Conservation (phyloP, 495 filamentous ascomycete genomes). For the Xylaria intraflava region DNA sequence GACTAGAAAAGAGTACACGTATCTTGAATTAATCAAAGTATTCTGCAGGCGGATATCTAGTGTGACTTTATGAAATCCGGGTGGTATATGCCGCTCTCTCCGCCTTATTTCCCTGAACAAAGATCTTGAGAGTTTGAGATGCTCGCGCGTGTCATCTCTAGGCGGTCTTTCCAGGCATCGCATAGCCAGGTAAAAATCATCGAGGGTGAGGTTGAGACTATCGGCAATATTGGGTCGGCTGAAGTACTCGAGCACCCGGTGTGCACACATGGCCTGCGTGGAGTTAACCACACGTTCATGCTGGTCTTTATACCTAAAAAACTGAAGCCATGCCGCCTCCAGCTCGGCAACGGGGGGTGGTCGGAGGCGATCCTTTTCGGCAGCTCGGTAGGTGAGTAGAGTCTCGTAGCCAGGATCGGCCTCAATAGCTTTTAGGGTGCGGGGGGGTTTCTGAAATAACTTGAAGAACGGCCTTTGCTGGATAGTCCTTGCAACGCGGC, state of each 20-base stretch:
- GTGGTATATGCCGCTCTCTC: slow-evolving; percentile 11
- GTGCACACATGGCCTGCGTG: slow-evolving; percentile 55
- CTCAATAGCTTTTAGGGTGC: slow-evolving; percentile 47
- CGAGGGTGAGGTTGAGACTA: slow-evolving; percentile 36
- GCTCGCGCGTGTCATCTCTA: slow-evolving; percentile 32
- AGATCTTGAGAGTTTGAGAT: slow-evolving; percentile 49
- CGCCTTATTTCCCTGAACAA: slow-evolving; percentile 49
- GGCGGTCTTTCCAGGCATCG: slow-evolving; percentile 32
- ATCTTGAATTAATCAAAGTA: slow-evolving; percentile 9
- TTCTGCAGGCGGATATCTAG: slow-evolving; percentile 1
- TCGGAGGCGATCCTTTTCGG: slow-evolving; percentile 42
- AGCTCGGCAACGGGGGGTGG: slow-evolving; percentile 55
- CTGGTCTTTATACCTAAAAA: slow-evolving; percentile 52
- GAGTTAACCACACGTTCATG: slow-evolving; percentile 49
- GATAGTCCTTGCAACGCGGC: slow-evolving; percentile 19
- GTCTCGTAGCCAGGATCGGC: slow-evolving; percentile 54
- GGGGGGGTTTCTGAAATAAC: slow-evolving; percentile 50
- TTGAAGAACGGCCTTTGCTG: slow-evolving; percentile 50
- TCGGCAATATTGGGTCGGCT: slow-evolving; percentile 32
- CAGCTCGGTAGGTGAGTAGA: slow-evolving; percentile 45
- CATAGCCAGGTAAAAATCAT: slow-evolving; percentile 45
- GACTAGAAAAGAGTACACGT: slow-evolving; percentile 46
- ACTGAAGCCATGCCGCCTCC: slow-evolving; percentile 53
- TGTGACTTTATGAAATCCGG: slow-evolving; percentile 1
- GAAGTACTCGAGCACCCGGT: slow-evolving; percentile 55